These are phyloP conservation scores for Turritis glabra DNA, from an alignment of 345 rosid genomes.

Conservation along the genomic window DNA sequence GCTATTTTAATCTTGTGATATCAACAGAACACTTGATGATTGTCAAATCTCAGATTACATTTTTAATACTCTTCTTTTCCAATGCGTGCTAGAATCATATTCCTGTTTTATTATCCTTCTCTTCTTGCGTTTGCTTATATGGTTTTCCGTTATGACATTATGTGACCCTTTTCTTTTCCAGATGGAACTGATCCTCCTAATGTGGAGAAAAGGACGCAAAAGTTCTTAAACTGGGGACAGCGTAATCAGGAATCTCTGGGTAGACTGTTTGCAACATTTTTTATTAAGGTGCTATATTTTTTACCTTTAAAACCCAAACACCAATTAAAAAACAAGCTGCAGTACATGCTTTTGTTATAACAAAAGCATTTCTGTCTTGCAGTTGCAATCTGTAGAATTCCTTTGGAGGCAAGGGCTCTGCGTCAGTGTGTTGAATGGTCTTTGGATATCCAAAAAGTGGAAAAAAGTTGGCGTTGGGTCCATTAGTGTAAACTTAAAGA, in stretches of 20 bases:
- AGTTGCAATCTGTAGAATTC: conserved; percentile 53
- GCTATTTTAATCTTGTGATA: not conserved
- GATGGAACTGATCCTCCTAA: conserved; percentile 49
- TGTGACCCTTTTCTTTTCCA: conserved; percentile 13
- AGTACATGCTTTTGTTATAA: not conserved
- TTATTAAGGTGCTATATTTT: conserved; percentile 20
- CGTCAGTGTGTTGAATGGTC: conserved; percentile 46
- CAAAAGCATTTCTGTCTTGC: conserved; percentile 13
- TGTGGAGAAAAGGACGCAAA: conserved; percentile 38
- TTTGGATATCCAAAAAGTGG: conserved; percentile 49
- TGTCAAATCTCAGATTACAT: not conserved
- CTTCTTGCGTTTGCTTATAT: not conserved
- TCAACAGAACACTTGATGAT: not conserved
- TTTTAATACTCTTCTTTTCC: not conserved
- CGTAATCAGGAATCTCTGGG: conserved; percentile 48
- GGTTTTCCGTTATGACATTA: not conserved
- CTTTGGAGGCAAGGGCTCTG: conserved; percentile 62
- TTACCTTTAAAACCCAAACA: not conserved
- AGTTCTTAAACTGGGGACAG: conserved; percentile 49
- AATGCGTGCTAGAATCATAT: not conserved
- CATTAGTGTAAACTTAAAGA: conserved; percentile 40
- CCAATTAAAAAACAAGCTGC: not conserved
- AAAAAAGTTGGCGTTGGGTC: conserved; percentile 11
- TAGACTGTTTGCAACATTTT: conserved; percentile 32
- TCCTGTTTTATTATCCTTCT: no score